Evolutionary conservation across 116 monocot species (phyloP).

Genomic region (Posidonia oceanica): DNA sequence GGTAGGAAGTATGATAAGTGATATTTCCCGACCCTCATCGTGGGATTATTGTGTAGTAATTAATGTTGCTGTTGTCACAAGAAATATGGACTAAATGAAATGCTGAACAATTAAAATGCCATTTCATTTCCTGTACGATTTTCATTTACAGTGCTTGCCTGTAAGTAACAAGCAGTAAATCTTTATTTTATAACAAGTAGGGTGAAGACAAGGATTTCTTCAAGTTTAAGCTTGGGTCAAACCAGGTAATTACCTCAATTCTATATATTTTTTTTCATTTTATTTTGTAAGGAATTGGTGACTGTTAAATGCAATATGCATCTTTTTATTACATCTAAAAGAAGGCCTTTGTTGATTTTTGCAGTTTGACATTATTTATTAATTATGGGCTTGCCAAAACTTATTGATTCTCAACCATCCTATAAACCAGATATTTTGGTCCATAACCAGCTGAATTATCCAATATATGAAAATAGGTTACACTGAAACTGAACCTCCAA

Average conservation of each 20-base stretch:
- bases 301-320: not conserved
- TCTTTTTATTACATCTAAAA: not conserved
- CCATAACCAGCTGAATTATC: too few species aligned
- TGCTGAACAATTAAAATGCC: not conserved
- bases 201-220: slow-evolving; percentile 88
- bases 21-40: too few species aligned
- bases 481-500: too few species aligned
- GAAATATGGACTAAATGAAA: not conserved
- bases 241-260: slow-evolving; percentile 34
- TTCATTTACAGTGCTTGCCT: not conserved
- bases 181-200: slow-evolving; percentile 15
- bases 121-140: not conserved
- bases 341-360: too few species aligned
- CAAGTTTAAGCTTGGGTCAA: slow-evolving; percentile 79
- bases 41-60: too few species aligned
- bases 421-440: too few species aligned
- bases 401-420: too few species aligned
- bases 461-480: too few species aligned
- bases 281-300: slow-evolving; percentile 1
- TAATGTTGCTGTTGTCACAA: too few species aligned
- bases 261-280: slow-evolving; percentile 2
- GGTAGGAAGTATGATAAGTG: too few species aligned
- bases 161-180: not conserved
- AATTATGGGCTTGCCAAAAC: too few species aligned
- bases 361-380: too few species aligned